phyloP scores from a whole-genome alignment of 345 rosid genomes.

The Aurinia saxatilis region DNA sequence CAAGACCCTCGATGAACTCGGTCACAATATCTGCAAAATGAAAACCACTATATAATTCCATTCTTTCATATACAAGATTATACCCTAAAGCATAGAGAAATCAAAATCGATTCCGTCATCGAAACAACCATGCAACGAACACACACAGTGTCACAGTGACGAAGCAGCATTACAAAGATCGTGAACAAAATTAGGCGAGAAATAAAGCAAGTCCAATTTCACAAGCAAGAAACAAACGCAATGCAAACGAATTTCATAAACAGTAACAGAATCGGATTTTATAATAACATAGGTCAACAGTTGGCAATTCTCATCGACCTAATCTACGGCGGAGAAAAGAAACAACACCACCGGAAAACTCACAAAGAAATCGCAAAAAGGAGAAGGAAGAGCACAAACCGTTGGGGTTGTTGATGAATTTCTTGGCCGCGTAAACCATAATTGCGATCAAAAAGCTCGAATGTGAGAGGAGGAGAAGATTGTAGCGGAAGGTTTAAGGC shows the following conservation, averaged over 20 bases:
- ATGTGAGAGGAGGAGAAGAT: not conserved
- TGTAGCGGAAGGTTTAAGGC: constrained; percentile 21
- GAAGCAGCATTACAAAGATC: constrained; percentile 15
- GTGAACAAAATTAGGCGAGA: not conserved
- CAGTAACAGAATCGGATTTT: constrained; percentile 16
- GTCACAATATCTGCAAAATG: constrained; percentile 73
- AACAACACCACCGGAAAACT: not conserved
- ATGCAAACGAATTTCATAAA: not conserved
- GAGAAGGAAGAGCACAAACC: constrained; percentile 43
- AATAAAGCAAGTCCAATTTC: not conserved
- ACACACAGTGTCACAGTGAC: not conserved
- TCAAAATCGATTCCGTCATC: not conserved
- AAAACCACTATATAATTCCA: not conserved
- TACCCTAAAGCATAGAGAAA: constrained; percentile 1
- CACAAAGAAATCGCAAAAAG: not conserved
- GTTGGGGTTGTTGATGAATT: constrained; percentile 79
- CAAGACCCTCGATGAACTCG: constrained; percentile 92
- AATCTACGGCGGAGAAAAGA: not conserved
- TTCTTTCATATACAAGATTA: not conserved
- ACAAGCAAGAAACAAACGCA: constrained; percentile 9
- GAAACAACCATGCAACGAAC: constrained; percentile 17
- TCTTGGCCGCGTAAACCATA: constrained; percentile 82
- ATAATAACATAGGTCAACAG: constrained; percentile 25
- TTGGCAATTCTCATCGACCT: constrained; percentile 13
- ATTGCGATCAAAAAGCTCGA: constrained; percentile 17